phyloP scores from a whole-genome alignment of 768 basidiomycete genomes.

The Pisolithus tinctorius region DNA sequence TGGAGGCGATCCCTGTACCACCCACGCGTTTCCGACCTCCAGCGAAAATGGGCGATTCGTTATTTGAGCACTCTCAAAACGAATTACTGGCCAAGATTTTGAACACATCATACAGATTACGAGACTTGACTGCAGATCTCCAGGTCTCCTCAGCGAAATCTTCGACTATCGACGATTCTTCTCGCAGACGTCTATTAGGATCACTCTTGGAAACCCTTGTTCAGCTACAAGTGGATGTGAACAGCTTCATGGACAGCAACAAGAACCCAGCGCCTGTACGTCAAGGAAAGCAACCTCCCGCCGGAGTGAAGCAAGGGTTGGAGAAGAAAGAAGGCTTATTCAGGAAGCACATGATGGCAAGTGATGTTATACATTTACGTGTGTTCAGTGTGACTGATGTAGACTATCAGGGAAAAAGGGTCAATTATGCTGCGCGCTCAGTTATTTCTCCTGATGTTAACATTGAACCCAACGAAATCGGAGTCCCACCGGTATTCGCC shows the following conservation, averaged over 20 bases:
- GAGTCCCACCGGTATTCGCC: constrained; percentile 95
- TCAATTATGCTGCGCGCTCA: constrained; percentile 99
- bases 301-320: constrained; percentile 91
- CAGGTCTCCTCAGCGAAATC: constrained; percentile 55
- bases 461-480: constrained; percentile 98
- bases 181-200: constrained; percentile 53
- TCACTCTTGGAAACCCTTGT: constrained; percentile 74
- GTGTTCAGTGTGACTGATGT: background rate
- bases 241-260: constrained; percentile 93
- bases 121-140: constrained; percentile 68
- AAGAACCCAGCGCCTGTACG: constrained; percentile 87
- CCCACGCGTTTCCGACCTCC: constrained; percentile 97
- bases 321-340: constrained; percentile 99
- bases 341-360: constrained; percentile 98
- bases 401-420: constrained; percentile 81
- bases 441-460: constrained; percentile 99
- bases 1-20: constrained; percentile 85
- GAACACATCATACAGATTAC: constrained; percentile 69
- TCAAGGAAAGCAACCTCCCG: constrained; percentile 84
- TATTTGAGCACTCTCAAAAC: constrained; percentile 97
- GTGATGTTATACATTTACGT: constrained; percentile 14
- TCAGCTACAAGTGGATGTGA: constrained; percentile 90
- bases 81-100: constrained; percentile 79
- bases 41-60: constrained; percentile 80
- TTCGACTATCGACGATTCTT: constrained; percentile 41